Conservation (phyloP, 2,329 filamentous ascomycete genomes). For the Nannizziopsis arthrosporioides region DNA sequence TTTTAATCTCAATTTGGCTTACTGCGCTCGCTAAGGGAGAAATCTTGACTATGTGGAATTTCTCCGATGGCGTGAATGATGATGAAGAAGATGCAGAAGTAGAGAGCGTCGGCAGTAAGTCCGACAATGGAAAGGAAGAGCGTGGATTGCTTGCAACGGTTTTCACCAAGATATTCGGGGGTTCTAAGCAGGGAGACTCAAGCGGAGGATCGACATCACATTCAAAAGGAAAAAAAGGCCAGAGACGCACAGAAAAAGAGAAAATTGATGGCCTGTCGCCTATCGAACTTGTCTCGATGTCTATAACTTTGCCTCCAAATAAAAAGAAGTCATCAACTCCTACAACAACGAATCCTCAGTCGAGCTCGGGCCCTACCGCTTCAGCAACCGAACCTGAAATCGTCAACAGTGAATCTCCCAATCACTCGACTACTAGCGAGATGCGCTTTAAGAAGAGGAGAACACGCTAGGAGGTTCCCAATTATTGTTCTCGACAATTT, state of each 20-base stretch:
- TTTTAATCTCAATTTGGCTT: constrained; percentile 62
- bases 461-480: background rate
- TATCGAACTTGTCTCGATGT: constrained; percentile 23
- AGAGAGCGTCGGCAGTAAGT: background rate
- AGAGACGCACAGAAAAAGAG: background rate
- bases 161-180: background rate
- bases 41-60: constrained; percentile 63
- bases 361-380: background rate
- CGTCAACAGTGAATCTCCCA: background rate
- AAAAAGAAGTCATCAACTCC: background rate
- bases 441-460: constrained; percentile 26
- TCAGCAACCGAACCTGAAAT: background rate
- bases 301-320: constrained; percentile 23
- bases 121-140: background rate
- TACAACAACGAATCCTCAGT: background rate
- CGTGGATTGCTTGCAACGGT: background rate
- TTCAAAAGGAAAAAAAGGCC: background rate
- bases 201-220: background rate
- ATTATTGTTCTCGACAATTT: background rate
- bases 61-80: constrained; percentile 53
- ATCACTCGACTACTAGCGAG: constrained; percentile 20
- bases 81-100: constrained; percentile 25
- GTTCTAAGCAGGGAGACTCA: background rate
- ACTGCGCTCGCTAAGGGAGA: constrained; percentile 64
- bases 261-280: background rate